Percentiles rank a stretch among this genome's conserved stretches.
phyloP scores from a whole-genome alignment of 192 early-diverging fungal species.

The Coemansia furcata region DNA sequence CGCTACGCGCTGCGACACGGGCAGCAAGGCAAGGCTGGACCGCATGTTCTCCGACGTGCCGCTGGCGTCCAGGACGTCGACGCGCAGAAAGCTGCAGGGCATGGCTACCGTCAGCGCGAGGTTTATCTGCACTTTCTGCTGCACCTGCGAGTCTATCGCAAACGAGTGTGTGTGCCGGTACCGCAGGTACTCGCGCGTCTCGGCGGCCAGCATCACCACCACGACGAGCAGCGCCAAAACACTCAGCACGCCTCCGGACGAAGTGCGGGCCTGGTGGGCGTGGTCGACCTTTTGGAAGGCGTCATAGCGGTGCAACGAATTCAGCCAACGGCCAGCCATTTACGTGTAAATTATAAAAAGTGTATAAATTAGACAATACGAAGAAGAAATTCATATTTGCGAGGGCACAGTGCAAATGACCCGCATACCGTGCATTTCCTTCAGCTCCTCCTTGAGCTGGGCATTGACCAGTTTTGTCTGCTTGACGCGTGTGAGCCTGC shows the following conservation, averaged over 20 bases:
- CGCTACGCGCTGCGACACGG: neutral
- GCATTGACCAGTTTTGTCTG: conserved; percentile 91
- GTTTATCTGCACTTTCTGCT: conserved; percentile 74
- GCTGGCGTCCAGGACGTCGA: conserved; percentile 43
- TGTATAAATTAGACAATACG: neutral
- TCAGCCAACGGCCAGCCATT: conserved; percentile 7
- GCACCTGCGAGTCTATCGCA: conserved; percentile 67
- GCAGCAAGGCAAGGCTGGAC: conserved; percentile 1
- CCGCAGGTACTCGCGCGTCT: conserved; percentile 64
- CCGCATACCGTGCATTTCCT: conserved; percentile 86
- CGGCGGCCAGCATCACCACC: conserved; percentile 63
- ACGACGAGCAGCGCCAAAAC: conserved; percentile 67
- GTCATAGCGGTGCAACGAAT: conserved; percentile 54
- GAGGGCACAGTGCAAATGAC: conserved; percentile 41
- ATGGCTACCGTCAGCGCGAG: conserved; percentile 85
- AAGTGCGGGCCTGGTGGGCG: conserved; percentile 69
- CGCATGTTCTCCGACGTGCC: conserved; percentile 25
- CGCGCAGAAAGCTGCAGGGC: conserved; percentile 61
- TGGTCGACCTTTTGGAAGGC: conserved; percentile 89
- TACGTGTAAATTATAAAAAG: neutral
- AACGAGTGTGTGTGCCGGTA: conserved; percentile 75
- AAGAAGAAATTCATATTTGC: neutral
- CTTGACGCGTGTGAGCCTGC: conserved; percentile 72
- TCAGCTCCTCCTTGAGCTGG: conserved; percentile 84
- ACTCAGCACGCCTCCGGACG: conserved; percentile 74